Percentiles rank a stretch among this genome's conserved stretches.
Evolutionary conservation across 2,329 filamentous ascomycete species (phyloP).

Genomic region (Diaporthe aspalathi): DNA sequence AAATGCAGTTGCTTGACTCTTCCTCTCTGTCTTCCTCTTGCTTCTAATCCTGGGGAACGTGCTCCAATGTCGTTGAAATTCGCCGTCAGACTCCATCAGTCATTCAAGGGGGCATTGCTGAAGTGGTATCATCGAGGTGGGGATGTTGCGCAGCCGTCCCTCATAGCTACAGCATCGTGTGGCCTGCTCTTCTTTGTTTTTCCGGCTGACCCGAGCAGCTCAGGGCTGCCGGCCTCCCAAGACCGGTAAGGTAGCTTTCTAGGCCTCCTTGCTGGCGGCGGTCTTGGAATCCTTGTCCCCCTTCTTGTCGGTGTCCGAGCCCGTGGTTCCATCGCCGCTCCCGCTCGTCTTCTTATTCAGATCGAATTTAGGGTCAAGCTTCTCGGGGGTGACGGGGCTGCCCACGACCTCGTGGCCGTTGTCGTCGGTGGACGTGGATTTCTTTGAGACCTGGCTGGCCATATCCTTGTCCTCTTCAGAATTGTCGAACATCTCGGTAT

Average conservation of each 20-base stretch:
- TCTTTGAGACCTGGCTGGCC: constrained; percentile 83
- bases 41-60: constrained; percentile 28
- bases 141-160: background rate
- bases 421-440: constrained; percentile 50
- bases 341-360: constrained; percentile 32
- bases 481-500: constrained; percentile 94
- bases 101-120: constrained; percentile 9
- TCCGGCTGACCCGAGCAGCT: background rate
- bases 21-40: constrained; percentile 18
- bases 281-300: constrained; percentile 28
- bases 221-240: background rate
- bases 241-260: background rate
- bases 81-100: constrained; percentile 21
- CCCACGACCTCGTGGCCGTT: constrained; percentile 37
- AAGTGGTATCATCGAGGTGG: constrained; percentile 27
- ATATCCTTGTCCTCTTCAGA: constrained; percentile 86
- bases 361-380: constrained; percentile 38
- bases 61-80: constrained; percentile 31
- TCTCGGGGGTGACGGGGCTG: constrained; percentile 40
- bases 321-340: background rate
- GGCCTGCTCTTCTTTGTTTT: background rate
- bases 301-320: constrained; percentile 19
- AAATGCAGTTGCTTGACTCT: constrained; percentile 33
- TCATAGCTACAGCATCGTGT: background rate
- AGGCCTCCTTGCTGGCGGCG: constrained; percentile 34